phyloP scores from a whole-genome alignment of 1,139 yeast species.

The Kazachstania sp. region DNA sequence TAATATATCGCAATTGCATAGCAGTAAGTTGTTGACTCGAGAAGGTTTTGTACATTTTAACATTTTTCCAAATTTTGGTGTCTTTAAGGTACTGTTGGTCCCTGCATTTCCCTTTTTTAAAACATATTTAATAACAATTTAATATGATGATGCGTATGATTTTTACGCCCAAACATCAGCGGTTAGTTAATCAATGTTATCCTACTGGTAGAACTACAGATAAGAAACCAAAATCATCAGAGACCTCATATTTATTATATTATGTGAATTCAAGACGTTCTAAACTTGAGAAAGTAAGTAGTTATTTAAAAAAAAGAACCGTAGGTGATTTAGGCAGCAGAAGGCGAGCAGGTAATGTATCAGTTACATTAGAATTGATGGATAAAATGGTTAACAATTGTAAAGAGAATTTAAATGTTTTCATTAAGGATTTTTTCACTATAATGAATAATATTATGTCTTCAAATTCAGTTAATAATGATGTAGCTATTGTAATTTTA shows the following conservation, averaged over 20 bases:
- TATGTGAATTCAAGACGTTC: slow-evolving; percentile 89
- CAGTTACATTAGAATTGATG: slow-evolving; percentile 69
- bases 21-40: no score
- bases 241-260: slow-evolving; percentile 75
- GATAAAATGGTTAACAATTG: slow-evolving; percentile 66
- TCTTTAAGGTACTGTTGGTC: background rate
- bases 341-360: slow-evolving; percentile 66
- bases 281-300: slow-evolving; percentile 78
- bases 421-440: slow-evolving; percentile 54
- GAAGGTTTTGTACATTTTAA: no score
- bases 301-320: slow-evolving; percentile 59
- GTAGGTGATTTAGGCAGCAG: slow-evolving; percentile 51
- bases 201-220: slow-evolving; percentile 82
- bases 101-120: background rate
- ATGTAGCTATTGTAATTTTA: slow-evolving; percentile 24
- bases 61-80: background rate
- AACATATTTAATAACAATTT: background rate
- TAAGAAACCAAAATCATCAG: slow-evolving; percentile 87
- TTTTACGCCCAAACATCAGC: slow-evolving; percentile 71
- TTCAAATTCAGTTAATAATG: slow-evolving; percentile 26
- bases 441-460: slow-evolving; percentile 34
- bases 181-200: slow-evolving; percentile 81
- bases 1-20: no score
- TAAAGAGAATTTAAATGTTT: slow-evolving; percentile 72
- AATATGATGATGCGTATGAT: slow-evolving; percentile 12